Evolutionary conservation across 2,329 filamentous ascomycete genomes (phyloP), one percentile per base, ranked within the genome.

Genomic region (Epichloe gansuensis): DNA sequence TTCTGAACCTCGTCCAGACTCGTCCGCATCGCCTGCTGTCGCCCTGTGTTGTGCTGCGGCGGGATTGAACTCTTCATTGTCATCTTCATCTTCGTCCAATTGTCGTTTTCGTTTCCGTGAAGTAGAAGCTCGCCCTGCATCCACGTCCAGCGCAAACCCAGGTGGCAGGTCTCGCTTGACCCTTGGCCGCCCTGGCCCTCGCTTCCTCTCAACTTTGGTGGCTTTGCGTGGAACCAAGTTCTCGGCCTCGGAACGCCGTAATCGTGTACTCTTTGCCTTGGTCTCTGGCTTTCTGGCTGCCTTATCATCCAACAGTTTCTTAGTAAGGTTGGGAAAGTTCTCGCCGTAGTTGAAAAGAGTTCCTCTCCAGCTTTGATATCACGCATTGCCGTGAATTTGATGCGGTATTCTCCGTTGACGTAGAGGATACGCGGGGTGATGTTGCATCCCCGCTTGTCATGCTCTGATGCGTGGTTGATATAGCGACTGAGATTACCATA

Each of bases 401-500:
- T 88, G 13, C 88, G 80, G 59, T 84, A 84, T 56, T 87, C 83
- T 25, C 84, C 83, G 60, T 88, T 88, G 54, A 88, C 87, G 49
- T 88, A 80, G 15, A 85, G 67, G 51, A 88, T 83, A 54, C 79
- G 78, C 2, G 86, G 78, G 15, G 72, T 76, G 54, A 82, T 78
- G 57, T 83, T 81, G 62, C 83, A 82, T 51, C 86, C 63, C 57
- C 71, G 60, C 55, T 71, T 71, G 55, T 75, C 70, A 45, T 67
- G 65, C 47, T 75, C 72, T 1, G 75, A 74, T 13, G 85, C 83
- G 60, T 91, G 86, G 65, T 94, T 93, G 65, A 93, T 88, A 67
- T 90, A 93, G 4, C 88, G 81, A 46, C 85, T 83, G 57, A 91
- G 82, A 64, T 91, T 93, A 48, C 88, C 88, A 57, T 85, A 85